Evolutionary conservation across 2,329 filamentous ascomycete species (phyloP), one percentile per base, ranked within the genome.

Genomic region (Fusarium sp.): DNA sequence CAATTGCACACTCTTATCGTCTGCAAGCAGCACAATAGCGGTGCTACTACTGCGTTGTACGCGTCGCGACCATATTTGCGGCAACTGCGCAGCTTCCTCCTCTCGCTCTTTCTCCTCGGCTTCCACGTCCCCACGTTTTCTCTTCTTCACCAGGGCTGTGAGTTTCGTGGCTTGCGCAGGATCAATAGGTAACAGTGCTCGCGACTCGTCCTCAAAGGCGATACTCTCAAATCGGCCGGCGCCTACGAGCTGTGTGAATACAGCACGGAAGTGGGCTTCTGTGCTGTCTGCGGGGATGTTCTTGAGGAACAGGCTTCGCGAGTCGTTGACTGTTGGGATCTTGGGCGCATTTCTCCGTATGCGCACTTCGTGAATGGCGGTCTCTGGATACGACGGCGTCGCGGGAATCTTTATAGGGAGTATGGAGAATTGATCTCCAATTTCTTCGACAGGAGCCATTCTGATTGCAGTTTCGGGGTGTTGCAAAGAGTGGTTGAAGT

Each of bases 281-380:
- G 93, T 96, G 60, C 93, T 90, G 75, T 97, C 94, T 65, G 91
- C 84, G 8, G 96, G 96, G 1, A 96, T 81, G 74, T 99, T 98
- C 67, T 94, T 91, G n/a, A 97, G 77, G 79, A 97, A 99, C 19
- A 99, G 85, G 63, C 92, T 94, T 71, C 94, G 89, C 17, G 88
- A 82, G 71, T 95, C 91, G 77, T 91, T 86, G 54, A 86, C 83
- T 9, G 91, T 91, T 15, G 92, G 88, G 39, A 92, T 85, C 79
- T 91, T 93, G 62, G 95, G 94, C 44, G 89, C 85, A 79, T 98
- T 94, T 55, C 88, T 88, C 68, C 93, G 92, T 55, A 98, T 81
- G 81, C 97, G 97, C 73, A 98, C 83, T 79, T 94, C 93, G 81
- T 98, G 96, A 48, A 87, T 88, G 58, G 89, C 85, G 42, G 85